Evolutionary conservation across 73 alveolate species (phyloP), one percentile per base, ranked within the genome.

Genomic region (Halteria grandinella): DNA sequence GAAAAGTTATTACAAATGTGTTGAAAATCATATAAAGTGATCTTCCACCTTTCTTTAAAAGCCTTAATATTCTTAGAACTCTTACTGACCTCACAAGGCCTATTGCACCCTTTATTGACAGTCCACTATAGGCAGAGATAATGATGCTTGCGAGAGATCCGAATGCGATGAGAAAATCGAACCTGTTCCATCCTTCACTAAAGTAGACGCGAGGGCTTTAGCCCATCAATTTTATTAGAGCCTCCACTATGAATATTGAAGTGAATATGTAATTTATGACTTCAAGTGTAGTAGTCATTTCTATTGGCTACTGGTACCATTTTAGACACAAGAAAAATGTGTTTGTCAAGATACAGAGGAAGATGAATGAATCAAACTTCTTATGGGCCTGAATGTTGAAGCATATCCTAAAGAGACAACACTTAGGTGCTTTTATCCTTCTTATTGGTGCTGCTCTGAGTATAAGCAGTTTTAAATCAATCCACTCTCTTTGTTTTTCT

Each of bases 61-160:
- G 48, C 60, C 85, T 82, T 24, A 87, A 53, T 14, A 87, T 64
- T 57, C 94, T 69, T 36, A 73, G 74, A 0, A 81, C 55, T 72
- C 86, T 81, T 27, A 81, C 32, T 8, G 86, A 25, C 41, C 86
- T 54, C 12, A 83, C 50, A n/a, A n/a, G n/a, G n/a, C n/a, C n/a
- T n/a, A n/a, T n/a, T n/a, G n/a, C n/a, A n/a, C n/a, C n/a, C n/a
- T n/a, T n/a, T n/a, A n/a, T n/a, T n/a, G n/a, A n/a, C n/a, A n/a
- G n/a, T n/a, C n/a, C n/a, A n/a, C n/a, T n/a, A n/a, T n/a, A n/a
- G n/a, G n/a, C n/a, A n/a, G n/a, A n/a, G n/a, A n/a, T n/a, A n/a
- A n/a, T n/a, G n/a, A n/a, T n/a, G n/a, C n/a, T n/a, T n/a, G 11
- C n/a, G n/a, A n/a, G n/a, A n/a, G n/a, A n/a, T 5, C 5, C 11